Base-by-base conservation (phyloP, 495 filamentous ascomycete species). In the Friedmanniomyces endolithicus region DNA sequence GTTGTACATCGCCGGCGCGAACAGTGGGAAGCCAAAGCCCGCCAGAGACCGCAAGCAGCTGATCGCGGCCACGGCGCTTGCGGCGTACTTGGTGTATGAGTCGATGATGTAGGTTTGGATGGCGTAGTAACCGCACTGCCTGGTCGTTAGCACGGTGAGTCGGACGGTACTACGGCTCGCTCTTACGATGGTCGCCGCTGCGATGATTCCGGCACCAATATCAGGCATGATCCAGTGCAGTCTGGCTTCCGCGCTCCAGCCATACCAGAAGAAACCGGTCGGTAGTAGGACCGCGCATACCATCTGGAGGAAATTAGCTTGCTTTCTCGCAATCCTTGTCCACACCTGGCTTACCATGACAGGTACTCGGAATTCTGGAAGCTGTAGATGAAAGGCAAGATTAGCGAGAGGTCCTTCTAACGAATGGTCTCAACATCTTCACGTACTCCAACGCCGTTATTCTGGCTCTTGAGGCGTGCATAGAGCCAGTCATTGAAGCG, bases 1-100 rank as follows among this genome's bases (percentile, higher is more conserved):
- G 7, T 68, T 47, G 56, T 78, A 89, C 75, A 88, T 71, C 29
- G 70, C 72, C 1, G 81, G 83, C 7, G 83, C 83, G 55, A 87
- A 88, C 4, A 90, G 71, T 24, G 86, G 85, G 50, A 90, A 87
- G 17, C 72, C 76, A 57, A 87, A 87, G 1, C 83, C 84, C 1
- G 78, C 77, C 11, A 87, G 43, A 20, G 72, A 78, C 16, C 86
- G 72, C 56, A 88, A 59, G 12, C 85, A 74, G 1, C 77, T 74
- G 1, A 71, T 72, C 2, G 86, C 83, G 0, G 74, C 80, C 6
- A 86, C 58, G 0, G 84, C 87, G 57, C 76, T 82, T 9, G 86
- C 85, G 11, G 85, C 83, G 63, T 77, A 90, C 12, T 74, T 73
- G 25, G 78, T 79, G 65, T 87, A 88, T 6, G 78, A 64, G 62